Conservation (phyloP, 2,329 filamentous ascomycete genomes). For the Paraphoma chrysanthemicola region DNA sequence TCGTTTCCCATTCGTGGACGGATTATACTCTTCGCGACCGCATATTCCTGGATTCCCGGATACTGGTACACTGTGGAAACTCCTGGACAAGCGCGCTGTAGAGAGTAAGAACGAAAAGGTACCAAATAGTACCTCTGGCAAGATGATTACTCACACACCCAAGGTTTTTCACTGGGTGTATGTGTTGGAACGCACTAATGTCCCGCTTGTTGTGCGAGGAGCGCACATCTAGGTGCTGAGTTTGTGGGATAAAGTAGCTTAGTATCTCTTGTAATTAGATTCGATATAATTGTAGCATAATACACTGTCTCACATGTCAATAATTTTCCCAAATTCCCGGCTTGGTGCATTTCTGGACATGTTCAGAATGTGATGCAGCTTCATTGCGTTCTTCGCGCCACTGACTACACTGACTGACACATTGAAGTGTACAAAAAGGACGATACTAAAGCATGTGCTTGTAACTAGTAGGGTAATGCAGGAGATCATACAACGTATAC, state of each 20-base stretch:
- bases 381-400: constrained; percentile 23
- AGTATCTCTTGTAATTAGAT: background rate
- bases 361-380: constrained; percentile 24
- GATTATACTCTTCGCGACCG: constrained; percentile 8
- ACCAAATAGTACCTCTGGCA: background rate
- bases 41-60: constrained; percentile 45
- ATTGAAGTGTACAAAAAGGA: no score
- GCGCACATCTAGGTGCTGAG: constrained; percentile 7
- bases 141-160: constrained; percentile 41
- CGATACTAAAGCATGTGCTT: no score
- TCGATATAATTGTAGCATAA: constrained; percentile 20
- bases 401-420: constrained; percentile 7
- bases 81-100: constrained; percentile 43
- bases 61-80: constrained; percentile 46
- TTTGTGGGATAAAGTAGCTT: background rate
- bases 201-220: constrained; percentile 23
- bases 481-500: no score
- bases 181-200: constrained; percentile 46
- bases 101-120: constrained; percentile 25
- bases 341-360: constrained; percentile 19
- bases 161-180: constrained; percentile 50
- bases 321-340: constrained; percentile 23
- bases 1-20: constrained; percentile 46
- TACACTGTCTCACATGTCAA: constrained; percentile 20
- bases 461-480: no score